Evolutionary conservation across 1,284 basidiomycete genomes (phyloP), one percentile per base, ranked within the genome.

Genomic region (Cryptococcus jaspeensis): DNA sequence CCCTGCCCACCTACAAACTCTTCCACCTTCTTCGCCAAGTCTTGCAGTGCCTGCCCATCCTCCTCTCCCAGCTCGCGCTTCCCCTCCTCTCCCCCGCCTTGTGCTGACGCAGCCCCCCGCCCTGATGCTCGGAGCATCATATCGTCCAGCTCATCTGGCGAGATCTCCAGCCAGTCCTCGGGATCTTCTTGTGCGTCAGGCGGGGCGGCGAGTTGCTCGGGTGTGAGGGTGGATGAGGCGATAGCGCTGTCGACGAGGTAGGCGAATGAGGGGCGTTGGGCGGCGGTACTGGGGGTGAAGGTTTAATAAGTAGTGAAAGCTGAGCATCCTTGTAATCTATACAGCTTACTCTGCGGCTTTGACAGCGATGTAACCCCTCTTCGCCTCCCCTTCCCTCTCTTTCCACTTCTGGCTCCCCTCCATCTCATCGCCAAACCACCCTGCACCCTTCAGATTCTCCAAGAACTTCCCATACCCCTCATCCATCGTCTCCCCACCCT

Each of bases 1-100:
- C 93, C 93, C 71, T 92, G 79, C 1, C 89, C 91, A 64, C 92
- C 87, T 1, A 97, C 85, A 71, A 97, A 97, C 32, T 82, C 81
- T 68, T 90, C 87, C 0, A 97, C 89, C 73, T 91, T 90, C 60
- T 83, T 80, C 11, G 93, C 92, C 49, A 97, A 81, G 60, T 84
- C 82, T 64, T 85, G 84, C 44, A 97, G 76, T 53, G 83, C 84
- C 16, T 81, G 73, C 2, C 90, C 87, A 68, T 92, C 87, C 53
- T 84, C 82, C 36, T 84, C 71, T 1, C 66, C 70, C 2, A 73
- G 66, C 7, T 76, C 62, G 77, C 50, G 84, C 80, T 80, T 73
- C 66, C 2, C 63, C 61, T 9, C 58, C 65, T 58, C 55, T 77
- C 73, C 47, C 65, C 52, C 44, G 67, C 64, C 7, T 58, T 67